Evolutionary conservation across 306 rosid species (phyloP).

Genomic region (Oxytropis ochrocephala): DNA sequence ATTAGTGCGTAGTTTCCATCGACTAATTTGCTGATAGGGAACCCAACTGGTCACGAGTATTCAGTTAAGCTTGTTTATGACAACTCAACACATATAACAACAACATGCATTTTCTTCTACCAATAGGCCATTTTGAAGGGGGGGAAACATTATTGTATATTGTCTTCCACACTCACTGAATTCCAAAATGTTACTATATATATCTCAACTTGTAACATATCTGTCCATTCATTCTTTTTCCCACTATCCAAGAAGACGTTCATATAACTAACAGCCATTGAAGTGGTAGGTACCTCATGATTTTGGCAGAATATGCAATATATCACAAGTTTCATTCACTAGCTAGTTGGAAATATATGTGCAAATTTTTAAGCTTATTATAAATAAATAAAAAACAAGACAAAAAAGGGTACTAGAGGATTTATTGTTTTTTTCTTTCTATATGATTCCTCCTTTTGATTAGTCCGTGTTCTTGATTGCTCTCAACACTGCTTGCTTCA

Average conservation of each 20-base stretch:
- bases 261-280: conserved; percentile 14
- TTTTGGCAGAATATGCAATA: conserved; percentile 26
- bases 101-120: not conserved
- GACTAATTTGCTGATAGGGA: too few species aligned
- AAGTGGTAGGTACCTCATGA: conserved; percentile 13
- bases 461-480: conserved; percentile 59
- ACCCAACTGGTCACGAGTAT: too few species aligned
- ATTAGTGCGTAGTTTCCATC: too few species aligned
- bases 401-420: not conserved
- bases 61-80: not conserved
- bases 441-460: conserved; percentile 5
- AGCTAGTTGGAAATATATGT: not conserved
- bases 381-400: too few species aligned
- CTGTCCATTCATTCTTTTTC: conserved; percentile 26
- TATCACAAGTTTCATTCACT: not conserved
- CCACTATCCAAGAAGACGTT: conserved; percentile 7
- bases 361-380: not conserved
- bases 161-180: not conserved
- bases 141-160: not conserved
- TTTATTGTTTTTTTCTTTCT: not conserved
- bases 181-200: not conserved
- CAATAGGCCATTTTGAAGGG: not conserved
- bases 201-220: conserved; percentile 6
- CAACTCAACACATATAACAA: not conserved
- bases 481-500: conserved; percentile 67